Base-by-base conservation (phyloP, 352 stramenopile species). In the Chrysophaeum taylorii region DNA sequence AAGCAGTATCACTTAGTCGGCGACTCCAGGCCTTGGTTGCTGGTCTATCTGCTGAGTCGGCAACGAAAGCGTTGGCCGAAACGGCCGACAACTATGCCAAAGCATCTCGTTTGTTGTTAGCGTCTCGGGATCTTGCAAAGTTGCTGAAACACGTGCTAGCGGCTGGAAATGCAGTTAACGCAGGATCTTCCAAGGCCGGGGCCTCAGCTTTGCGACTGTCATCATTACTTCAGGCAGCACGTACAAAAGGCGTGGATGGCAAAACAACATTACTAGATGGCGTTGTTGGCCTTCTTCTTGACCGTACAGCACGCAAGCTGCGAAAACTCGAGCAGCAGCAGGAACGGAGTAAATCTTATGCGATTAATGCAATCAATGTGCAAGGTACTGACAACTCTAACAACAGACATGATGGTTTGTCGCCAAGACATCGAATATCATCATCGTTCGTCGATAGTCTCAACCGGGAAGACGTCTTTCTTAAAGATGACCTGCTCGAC, bases 211-310 rank as follows among this genome's bases (percentile, higher is more conserved):
- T 66, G 33, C 41, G 45, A 36, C 57, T 66, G 2, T 27, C 31
- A 21, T 66, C 57, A n/a, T 36, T 66, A 31, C 57, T 66, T 7
- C 14, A 27, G 14, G 57, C 57, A 7, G 57, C 57, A 18, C 57
- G 57, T 9, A 66, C 57, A 16, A 42, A 45, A 36, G 57, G 57
- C 57, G 57, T 36, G 33, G 57, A 66, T n/a, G 57, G 57, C 31
- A 66, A 66, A n/a, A 66, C 57, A n/a, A 66, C 57, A 2, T 36
- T 66, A 2, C 57, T 66, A 9, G 57, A 66, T n/a, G 57, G 57
- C 31, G 57, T 66, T 36, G 57, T 66, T 2, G 57, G 57, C 57
- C 57, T 66, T 2, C 15, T 66, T 18, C 57, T 66, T 5, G 57
- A 66, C 57, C 57, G 57, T 36, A 2, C 27, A 9, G 57, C 41